Conservation (phyloP, 306 rosid genomes). For the Vachellia collinsii region DNA sequence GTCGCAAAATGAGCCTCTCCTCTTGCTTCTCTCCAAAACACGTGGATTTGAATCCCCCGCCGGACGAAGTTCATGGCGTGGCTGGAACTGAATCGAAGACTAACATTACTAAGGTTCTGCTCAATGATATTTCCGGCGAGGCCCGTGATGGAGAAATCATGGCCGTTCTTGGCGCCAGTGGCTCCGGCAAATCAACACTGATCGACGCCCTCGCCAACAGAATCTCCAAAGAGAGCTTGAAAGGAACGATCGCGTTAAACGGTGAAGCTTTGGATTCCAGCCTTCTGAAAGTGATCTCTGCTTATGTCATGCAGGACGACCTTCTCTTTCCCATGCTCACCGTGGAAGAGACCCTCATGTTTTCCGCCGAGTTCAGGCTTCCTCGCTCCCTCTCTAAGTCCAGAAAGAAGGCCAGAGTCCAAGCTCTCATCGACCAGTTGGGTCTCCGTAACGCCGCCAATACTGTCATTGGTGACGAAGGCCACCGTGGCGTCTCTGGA, state of each 20-base stretch:
- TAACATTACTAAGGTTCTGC: slow-evolving; percentile 49
- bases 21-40: slow-evolving; percentile 13
- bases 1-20: slow-evolving; percentile 45
- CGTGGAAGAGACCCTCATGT: slow-evolving; percentile 92
- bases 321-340: slow-evolving; percentile 95
- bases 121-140: slow-evolving; percentile 79
- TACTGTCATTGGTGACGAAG: slow-evolving; percentile 88
- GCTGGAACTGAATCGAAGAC: neutral
- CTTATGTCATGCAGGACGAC: slow-evolving; percentile 97
- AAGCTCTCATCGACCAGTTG: slow-evolving; percentile 75
- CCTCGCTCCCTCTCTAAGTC: slow-evolving; percentile 82
- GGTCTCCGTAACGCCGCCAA: slow-evolving; percentile 72
- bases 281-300: slow-evolving; percentile 72
- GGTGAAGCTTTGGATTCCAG: slow-evolving; percentile 66
- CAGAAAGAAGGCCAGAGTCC: slow-evolving; percentile 75
- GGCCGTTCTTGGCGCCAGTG: slow-evolving; percentile 96
- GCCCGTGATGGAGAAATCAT: slow-evolving; percentile 89
- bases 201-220: slow-evolving; percentile 88
- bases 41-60: neutral
- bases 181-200: slow-evolving; percentile 89
- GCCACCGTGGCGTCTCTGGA: slow-evolving; percentile 87
- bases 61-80: neutral
- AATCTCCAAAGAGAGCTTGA: slow-evolving; percentile 74
- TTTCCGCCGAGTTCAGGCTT: slow-evolving; percentile 83
- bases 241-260: slow-evolving; percentile 62